phyloP scores from a whole-genome alignment of 768 basidiomycete species.

The Boletus sp. region DNA sequence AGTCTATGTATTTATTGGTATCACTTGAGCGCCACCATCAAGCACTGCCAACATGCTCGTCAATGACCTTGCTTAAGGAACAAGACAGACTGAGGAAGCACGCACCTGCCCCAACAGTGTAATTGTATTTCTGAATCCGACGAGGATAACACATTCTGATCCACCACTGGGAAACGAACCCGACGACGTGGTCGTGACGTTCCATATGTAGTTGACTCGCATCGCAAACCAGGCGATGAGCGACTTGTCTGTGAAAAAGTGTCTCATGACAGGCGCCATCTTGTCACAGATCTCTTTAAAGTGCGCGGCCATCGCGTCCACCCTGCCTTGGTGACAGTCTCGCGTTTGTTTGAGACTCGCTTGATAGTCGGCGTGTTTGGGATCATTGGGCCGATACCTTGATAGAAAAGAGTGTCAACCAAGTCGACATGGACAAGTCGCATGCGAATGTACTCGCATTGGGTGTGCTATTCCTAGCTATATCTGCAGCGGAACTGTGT shows the following conservation, averaged over 20 bases:
- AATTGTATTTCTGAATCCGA: no score
- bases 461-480: slow-evolving; percentile 69
- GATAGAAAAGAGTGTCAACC: not conserved
- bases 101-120: no score
- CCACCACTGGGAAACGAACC: no score
- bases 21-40: no score
- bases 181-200: slow-evolving; percentile 88
- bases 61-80: no score
- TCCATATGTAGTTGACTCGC: slow-evolving; percentile 86
- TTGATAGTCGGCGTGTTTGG: slow-evolving; percentile 34
- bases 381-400: slow-evolving; percentile 70
- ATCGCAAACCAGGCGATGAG: slow-evolving; percentile 92
- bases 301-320: slow-evolving; percentile 31
- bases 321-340: slow-evolving; percentile 28
- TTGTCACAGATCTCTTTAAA: slow-evolving; percentile 40
- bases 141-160: no score
- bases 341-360: slow-evolving; percentile 33
- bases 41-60: no score
- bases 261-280: slow-evolving; percentile 87
- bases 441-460: slow-evolving; percentile 40
- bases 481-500: slow-evolving; percentile 60
- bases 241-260: slow-evolving; percentile 89
- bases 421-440: not conserved
- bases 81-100: no score
- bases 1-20: no score